Evolutionary conservation across 192 early-diverging fungal species (phyloP).

Genomic region (Gamsiella multidivaricata): DNA sequence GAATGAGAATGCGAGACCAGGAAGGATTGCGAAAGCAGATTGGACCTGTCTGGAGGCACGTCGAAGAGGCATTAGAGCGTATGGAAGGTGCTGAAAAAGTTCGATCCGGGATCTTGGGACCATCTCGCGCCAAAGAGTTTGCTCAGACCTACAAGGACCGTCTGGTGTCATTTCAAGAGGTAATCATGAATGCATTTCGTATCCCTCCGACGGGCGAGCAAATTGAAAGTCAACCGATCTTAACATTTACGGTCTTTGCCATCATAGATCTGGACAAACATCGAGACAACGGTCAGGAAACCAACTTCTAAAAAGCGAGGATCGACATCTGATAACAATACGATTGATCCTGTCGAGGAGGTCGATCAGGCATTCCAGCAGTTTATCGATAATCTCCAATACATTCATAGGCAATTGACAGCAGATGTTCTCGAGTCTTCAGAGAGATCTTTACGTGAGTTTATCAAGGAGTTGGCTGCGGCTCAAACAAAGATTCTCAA

Average conservation of each 20-base stretch:
- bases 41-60: conserved; percentile 72
- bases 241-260: too few species aligned
- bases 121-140: conserved; percentile 46
- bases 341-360: conserved; percentile 30
- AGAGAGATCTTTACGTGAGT: conserved; percentile 42
- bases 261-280: conserved; percentile 35
- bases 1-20: conserved; percentile 65
- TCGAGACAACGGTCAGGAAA: conserved; percentile 39
- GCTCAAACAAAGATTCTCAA: conserved; percentile 53
- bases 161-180: conserved; percentile 49
- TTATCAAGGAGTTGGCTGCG: conserved; percentile 50
- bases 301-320: conserved; percentile 32
- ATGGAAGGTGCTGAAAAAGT: conserved; percentile 53
- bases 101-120: conserved; percentile 42
- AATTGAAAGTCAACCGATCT: too few species aligned
- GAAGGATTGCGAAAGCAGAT: conserved; percentile 69
- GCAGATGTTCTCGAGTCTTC: conserved; percentile 48
- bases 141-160: conserved; percentile 48
- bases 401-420: conserved; percentile 37
- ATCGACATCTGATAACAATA: not conserved
- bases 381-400: conserved; percentile 50
- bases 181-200: not conserved
- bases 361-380: conserved; percentile 38
- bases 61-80: conserved; percentile 48
- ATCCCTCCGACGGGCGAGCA: too few species aligned